Conservation (phyloP, 495 filamentous ascomycete species). For the Cercophora samala region DNA sequence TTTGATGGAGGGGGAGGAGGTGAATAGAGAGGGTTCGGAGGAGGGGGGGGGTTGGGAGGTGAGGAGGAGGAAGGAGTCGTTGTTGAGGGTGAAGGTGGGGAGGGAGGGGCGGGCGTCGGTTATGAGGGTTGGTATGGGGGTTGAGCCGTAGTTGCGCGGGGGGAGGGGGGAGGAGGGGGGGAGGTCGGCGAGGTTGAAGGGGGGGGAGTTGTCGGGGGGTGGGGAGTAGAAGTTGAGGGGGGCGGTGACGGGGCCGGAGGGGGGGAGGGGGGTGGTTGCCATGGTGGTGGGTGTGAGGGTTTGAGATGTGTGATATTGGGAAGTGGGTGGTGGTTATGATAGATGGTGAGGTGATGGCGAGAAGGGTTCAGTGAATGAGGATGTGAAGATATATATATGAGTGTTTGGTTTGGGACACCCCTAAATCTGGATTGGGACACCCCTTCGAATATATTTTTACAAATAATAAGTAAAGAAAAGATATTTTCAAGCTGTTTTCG, state of each 20-base stretch:
- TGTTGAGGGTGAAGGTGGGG: constrained; percentile 61
- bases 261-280: constrained; percentile 38
- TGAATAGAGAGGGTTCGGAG: constrained; percentile 54
- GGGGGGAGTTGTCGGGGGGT: constrained; percentile 59
- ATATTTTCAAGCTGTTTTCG: no score
- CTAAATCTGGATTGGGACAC: no score
- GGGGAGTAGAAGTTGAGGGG: constrained; percentile 65
- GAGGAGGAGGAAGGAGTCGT: constrained; percentile 66
- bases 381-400: background rate
- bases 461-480: no score
- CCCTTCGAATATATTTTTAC: no score
- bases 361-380: background rate
- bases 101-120: constrained; percentile 60
- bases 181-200: constrained; percentile 66
- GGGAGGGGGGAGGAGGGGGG: constrained; percentile 55
- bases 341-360: background rate
- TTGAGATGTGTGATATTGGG: constrained; percentile 16
- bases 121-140: constrained; percentile 38
- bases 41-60: constrained; percentile 49
- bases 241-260: constrained; percentile 63
- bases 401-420: no score
- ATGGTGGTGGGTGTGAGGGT: constrained; percentile 1
- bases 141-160: constrained; percentile 57
- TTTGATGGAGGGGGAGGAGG: constrained; percentile 60
- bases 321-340: constrained; percentile 32